A percentile compares a stretch with the other conserved stretches of the same genome.
Conservation (phyloP, 768 basidiomycete species). For the Gymnopilus dilepis region DNA sequence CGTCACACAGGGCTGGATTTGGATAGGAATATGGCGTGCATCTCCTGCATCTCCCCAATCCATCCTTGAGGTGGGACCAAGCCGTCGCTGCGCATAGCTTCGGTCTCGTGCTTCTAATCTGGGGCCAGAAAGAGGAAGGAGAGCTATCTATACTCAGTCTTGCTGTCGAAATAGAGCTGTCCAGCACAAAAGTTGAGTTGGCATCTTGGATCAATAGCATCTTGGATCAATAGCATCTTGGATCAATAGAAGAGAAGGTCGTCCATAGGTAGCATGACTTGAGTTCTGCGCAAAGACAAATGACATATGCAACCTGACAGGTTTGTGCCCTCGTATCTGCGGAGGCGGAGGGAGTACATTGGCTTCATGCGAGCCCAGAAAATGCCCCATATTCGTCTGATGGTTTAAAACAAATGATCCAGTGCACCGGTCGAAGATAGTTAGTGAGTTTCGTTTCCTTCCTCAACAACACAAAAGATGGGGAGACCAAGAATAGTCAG, state of each 20-base stretch:
- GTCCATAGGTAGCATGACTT: too few relatives aligned
- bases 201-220: conserved; percentile 21
- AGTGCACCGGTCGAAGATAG: conserved; percentile 45
- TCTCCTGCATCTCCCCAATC: conserved; percentile 23
- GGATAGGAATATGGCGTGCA: conserved; percentile 37
- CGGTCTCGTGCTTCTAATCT: conserved; percentile 15
- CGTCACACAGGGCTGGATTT: conserved; percentile 38
- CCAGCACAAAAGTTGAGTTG: conserved; percentile 52
- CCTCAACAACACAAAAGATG: conserved; percentile 28
- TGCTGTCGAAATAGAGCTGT: conserved; percentile 44
- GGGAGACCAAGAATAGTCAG: conserved; percentile 23
- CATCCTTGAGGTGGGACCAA: conserved; percentile 32
- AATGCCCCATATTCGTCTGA: too few relatives aligned
- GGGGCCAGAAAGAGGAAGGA: conserved; percentile 41
- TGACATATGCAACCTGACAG: too few relatives aligned
- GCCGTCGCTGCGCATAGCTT: conserved; percentile 31
- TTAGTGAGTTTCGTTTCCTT: conserved; percentile 26
- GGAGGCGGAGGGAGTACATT: too few relatives aligned
- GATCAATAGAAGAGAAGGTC: too few relatives aligned
- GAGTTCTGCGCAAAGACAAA: too few relatives aligned
- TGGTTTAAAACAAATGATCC: conserved; percentile 39
- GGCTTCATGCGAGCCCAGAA: too few relatives aligned
- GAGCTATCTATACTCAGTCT: conserved; percentile 35
- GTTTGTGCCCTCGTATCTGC: too few relatives aligned
- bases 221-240: too few relatives aligned